These are phyloP conservation scores for Scopulariopsis brevicaulis DNA, from an alignment of 2,329 filamentous ascomycete genomes.

Conservation along the genomic window DNA sequence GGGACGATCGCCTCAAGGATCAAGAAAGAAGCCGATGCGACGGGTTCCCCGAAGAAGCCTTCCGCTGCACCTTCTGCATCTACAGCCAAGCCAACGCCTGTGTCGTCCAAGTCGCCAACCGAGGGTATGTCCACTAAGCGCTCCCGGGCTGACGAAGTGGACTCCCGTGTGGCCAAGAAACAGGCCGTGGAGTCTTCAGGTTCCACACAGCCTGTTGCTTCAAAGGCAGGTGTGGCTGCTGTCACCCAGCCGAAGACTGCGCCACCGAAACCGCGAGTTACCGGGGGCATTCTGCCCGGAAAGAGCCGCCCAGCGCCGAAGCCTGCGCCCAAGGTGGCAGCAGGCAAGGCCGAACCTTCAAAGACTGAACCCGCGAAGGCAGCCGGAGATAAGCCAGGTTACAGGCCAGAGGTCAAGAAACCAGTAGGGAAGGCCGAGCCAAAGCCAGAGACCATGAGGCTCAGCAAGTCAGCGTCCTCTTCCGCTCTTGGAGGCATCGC, in stretches of 20 bases:
- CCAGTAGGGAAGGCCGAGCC: conserved; percentile 14
- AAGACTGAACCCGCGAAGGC: conserved; percentile 12
- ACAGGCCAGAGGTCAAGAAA: conserved; percentile 10
- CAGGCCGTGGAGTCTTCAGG: conserved; percentile 24
- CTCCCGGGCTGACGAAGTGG: conserved; percentile 25
- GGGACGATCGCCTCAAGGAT: conserved; percentile 41
- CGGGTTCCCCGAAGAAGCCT: conserved; percentile 9
- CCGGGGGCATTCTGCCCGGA: conserved; percentile 27
- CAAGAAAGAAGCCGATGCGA: conserved; percentile 17
- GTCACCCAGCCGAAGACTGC: background rate
- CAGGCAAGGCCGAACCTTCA: conserved; percentile 8
- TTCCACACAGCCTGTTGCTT: conserved; percentile 9
- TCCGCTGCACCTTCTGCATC: conserved; percentile 5
- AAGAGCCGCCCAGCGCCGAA: conserved; percentile 34
- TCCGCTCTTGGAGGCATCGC: conserved; percentile 37
- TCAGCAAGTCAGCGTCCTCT: conserved; percentile 16
- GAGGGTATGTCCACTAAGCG: conserved; percentile 21
- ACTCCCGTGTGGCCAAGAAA: conserved; percentile 28
- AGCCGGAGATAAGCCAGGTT: conserved; percentile 14
- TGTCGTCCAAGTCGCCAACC: conserved; percentile 16
- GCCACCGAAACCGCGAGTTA: conserved; percentile 13
- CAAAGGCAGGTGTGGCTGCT: background rate
- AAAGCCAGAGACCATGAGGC: conserved; percentile 15
- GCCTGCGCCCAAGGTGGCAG: conserved; percentile 25
- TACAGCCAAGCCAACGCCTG: conserved; percentile 19